phyloP scores from a whole-genome alignment of 352 stramenopile species.

The Detonula confervacea region DNA sequence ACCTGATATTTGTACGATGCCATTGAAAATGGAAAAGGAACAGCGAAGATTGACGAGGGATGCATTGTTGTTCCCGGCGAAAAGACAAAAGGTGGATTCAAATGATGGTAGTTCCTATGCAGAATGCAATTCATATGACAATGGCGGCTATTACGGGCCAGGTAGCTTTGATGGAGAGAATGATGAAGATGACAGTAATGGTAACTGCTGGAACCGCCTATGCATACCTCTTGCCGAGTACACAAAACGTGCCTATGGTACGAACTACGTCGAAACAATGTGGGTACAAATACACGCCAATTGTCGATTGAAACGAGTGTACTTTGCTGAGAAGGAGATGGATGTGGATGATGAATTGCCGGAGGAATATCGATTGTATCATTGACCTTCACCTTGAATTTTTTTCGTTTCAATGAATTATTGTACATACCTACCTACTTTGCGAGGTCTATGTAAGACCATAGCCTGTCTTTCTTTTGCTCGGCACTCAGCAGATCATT shows the following conservation, averaged over 20 bases:
- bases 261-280: slow-evolving; percentile 96
- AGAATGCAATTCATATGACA: slow-evolving; percentile 6
- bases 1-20: slow-evolving; percentile 97
- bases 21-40: slow-evolving; percentile 92
- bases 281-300: slow-evolving; percentile 97
- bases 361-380: slow-evolving; percentile 95
- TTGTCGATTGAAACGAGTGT: slow-evolving; percentile 95
- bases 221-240: slow-evolving; percentile 98
- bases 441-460: no score
- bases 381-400: slow-evolving; percentile 73
- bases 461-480: no score
- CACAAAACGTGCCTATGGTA: slow-evolving; percentile 93
- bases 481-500: no score
- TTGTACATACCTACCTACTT: no score
- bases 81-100: slow-evolving; percentile 17
- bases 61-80: slow-evolving; percentile 19
- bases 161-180: not conserved
- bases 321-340: slow-evolving; percentile 95
- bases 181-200: no score
- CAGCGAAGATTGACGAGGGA: slow-evolving; percentile 17
- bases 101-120: not conserved
- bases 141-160: not conserved
- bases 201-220: slow-evolving; percentile 95
- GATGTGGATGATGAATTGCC: slow-evolving; percentile 93
- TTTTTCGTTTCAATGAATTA: no score